Conservation (phyloP, 192 early-diverging fungal genomes). For the Coemansia sp. region DNA sequence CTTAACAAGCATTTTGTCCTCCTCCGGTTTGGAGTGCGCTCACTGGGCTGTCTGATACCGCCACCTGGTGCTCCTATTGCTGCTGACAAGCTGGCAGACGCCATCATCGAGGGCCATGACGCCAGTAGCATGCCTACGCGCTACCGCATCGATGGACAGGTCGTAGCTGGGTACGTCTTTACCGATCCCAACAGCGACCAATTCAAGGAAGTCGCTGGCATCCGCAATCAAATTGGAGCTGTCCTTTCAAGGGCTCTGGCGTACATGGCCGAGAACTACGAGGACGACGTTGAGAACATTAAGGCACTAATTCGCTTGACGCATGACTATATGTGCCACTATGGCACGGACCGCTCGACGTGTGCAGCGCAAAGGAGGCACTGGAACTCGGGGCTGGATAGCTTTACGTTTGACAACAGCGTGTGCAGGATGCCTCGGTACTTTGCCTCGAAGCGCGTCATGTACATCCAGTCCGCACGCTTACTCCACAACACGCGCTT, state of each 20-base stretch:
- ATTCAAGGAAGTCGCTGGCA: slow-evolving; percentile 49
- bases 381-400: slow-evolving; percentile 43
- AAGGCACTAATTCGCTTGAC: slow-evolving; percentile 67
- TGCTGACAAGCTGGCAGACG: slow-evolving; percentile 15
- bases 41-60: slow-evolving; percentile 32
- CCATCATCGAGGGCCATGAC: slow-evolving; percentile 25
- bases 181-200: slow-evolving; percentile 57
- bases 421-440: slow-evolving; percentile 33
- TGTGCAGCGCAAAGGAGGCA: slow-evolving; percentile 13
- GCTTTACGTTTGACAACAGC: slow-evolving; percentile 33
- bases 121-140: slow-evolving; percentile 35
- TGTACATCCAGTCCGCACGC: slow-evolving; percentile 31
- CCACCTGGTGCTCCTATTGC: slow-evolving; percentile 23
- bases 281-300: slow-evolving; percentile 80
- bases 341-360: slow-evolving; percentile 29
- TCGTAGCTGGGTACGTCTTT: slow-evolving; percentile 73
- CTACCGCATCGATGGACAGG: slow-evolving; percentile 30
- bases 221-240: slow-evolving; percentile 61
- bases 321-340: slow-evolving; percentile 36
- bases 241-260: slow-evolving; percentile 58
- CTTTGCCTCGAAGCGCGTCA: slow-evolving; percentile 27
- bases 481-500: slow-evolving; percentile 52
- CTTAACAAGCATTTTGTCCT: slow-evolving; percentile 31
- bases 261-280: slow-evolving; percentile 50
- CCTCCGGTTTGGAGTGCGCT: slow-evolving; percentile 29